phyloP scores from a whole-genome alignment of 768 basidiomycete genomes.

The Rickenella mellea region DNA sequence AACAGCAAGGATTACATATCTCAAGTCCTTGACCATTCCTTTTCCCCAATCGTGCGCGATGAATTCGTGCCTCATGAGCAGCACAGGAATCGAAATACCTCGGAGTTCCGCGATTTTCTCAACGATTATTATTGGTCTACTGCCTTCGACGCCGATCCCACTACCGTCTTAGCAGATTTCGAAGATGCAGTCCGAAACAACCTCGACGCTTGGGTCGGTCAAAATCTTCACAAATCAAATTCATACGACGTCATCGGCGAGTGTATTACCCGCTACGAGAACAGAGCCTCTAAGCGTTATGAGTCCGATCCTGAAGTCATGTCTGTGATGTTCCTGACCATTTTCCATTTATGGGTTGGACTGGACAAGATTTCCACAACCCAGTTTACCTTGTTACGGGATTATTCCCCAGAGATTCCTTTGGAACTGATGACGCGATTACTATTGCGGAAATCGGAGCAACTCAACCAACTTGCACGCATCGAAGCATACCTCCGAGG shows the following conservation, averaged over 20 bases:
- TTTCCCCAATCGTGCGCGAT: no score
- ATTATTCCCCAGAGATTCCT: constrained; percentile 39
- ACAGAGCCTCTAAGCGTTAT: constrained; percentile 18
- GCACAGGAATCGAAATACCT: no score
- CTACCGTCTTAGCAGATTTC: constrained; percentile 25
- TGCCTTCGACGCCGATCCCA: no score
- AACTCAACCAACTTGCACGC: constrained; percentile 18
- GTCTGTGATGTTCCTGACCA: constrained; percentile 35
- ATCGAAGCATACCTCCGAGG: constrained; percentile 21
- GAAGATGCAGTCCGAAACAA: constrained; percentile 21
- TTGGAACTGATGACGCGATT: constrained; percentile 27
- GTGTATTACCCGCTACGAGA: constrained; percentile 17
- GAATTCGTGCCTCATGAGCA: no score
- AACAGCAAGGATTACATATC: constrained; percentile 20
- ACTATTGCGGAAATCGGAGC: constrained; percentile 24
- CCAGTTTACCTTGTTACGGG: constrained; percentile 26
- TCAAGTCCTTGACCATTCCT: constrained; percentile 9
- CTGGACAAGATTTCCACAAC: constrained; percentile 28
- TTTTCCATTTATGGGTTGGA: constrained; percentile 40
- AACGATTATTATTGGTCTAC: no score
- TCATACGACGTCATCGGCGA: constrained; percentile 16
- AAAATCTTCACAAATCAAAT: constrained; percentile 7
- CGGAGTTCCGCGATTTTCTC: no score
- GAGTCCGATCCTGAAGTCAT: no score
- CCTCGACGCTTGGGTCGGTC: constrained; percentile 24